Percentiles rank a stretch among this genome's conserved stretches.
Evolutionary conservation across 75 land plant genomes (phyloP).

Genomic region (Gnetum montanum): DNA sequence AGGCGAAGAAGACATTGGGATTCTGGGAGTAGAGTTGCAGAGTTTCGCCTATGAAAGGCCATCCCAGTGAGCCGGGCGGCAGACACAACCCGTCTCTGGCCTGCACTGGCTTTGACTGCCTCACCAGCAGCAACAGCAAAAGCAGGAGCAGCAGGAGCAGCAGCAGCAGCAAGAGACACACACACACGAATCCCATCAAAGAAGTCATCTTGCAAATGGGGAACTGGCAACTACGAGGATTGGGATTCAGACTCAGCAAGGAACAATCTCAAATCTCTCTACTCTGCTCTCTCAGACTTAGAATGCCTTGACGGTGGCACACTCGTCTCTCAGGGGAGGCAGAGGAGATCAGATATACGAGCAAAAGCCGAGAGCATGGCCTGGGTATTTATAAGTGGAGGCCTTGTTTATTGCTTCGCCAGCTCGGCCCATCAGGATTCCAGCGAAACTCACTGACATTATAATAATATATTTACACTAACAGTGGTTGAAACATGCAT

Average conservation of each 20-base stretch:
- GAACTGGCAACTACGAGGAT: too few species aligned
- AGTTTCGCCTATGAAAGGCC: slow-evolving; percentile 81
- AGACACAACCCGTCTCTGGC: slow-evolving; percentile 4
- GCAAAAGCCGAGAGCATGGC: not conserved
- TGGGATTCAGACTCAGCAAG: too few species aligned
- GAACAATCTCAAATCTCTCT: too few species aligned
- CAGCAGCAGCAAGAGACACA: too few species aligned
- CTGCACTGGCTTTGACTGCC: not conserved
- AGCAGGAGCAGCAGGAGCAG: not conserved
- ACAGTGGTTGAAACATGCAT: too few species aligned
- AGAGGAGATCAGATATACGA: not conserved
- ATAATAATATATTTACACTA: too few species aligned
- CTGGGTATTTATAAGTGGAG: not conserved
- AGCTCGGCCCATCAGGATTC: not conserved
- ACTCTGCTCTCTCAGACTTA: too few species aligned
- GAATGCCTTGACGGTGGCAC: too few species aligned
- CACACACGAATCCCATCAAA: not conserved
- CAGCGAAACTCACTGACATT: not conserved
- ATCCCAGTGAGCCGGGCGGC: slow-evolving; percentile 82
- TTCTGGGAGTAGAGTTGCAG: slow-evolving; percentile 60
- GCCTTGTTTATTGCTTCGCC: not conserved
- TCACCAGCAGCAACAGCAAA: not conserved
- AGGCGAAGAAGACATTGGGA: slow-evolving; percentile 51
- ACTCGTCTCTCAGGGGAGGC: not conserved
- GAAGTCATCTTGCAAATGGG: too few species aligned